Conservation (phyloP, 495 filamentous ascomycete genomes). For the Penicillium simplicissimum region DNA sequence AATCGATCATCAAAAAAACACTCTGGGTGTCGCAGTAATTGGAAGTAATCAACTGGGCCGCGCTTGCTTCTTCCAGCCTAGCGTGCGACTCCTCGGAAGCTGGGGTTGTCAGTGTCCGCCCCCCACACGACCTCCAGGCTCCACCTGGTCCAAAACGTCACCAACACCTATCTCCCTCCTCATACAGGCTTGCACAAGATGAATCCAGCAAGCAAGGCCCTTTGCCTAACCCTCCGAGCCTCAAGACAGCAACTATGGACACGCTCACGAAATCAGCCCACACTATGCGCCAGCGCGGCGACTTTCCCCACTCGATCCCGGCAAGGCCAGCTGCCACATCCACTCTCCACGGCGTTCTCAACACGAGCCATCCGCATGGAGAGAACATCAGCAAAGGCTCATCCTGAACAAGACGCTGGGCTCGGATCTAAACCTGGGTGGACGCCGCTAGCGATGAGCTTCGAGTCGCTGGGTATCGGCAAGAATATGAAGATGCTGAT, state of each 20-base stretch:
- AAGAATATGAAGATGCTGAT: slow-evolving; percentile 8
- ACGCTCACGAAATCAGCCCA: neutral
- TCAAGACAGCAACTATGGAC: neutral
- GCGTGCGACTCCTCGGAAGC: neutral
- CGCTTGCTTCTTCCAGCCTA: neutral
- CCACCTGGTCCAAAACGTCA: neutral
- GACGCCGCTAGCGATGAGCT: slow-evolving; percentile 11
- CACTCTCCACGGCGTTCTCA: slow-evolving; percentile 5
- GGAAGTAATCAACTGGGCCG: neutral
- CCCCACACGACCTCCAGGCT: neutral
- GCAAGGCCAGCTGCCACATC: neutral
- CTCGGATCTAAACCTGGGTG: neutral
- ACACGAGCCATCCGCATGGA: slow-evolving; percentile 4
- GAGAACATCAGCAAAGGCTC: neutral
- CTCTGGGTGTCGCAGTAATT: neutral
- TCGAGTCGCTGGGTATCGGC: slow-evolving; percentile 11
- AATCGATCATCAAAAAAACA: too few species aligned
- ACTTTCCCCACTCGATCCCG: neutral
- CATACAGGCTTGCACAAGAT: neutral
- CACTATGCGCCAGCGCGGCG: neutral
- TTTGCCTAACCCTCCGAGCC: slow-evolving; percentile 2
- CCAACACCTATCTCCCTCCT: neutral
- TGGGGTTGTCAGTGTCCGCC: neutral
- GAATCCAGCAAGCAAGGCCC: neutral
- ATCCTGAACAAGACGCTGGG: neutral